Base-by-base conservation (phyloP, 2,329 filamentous ascomycete genomes). In the Arthrinium phaeospermum region DNA sequence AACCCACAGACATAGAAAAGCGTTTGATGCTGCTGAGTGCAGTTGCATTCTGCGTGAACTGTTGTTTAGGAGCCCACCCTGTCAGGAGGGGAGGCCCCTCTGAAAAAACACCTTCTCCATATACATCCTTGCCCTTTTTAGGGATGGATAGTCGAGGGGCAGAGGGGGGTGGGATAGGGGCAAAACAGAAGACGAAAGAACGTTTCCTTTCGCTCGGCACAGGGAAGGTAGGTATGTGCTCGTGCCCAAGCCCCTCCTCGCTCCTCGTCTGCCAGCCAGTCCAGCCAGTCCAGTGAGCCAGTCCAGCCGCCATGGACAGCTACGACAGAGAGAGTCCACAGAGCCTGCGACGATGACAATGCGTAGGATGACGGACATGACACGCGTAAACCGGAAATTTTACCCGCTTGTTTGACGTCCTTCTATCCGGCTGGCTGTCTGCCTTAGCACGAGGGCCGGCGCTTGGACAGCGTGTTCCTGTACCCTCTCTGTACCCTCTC, bases 51-150 rank as follows among this genome's bases (percentile, higher is more conserved):
- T 64, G 57, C 16, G 57, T 64, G 19, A n/a, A 64, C 34, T 64
- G 57, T 64, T 64, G 57, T 64, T 41, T 41, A 64, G 57, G 57
- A 37, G 57, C 57, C 57, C 57, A 64, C 57, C 34, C 34, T 64
- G 57, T 5, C 34, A 64, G 57, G 57, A 64, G 57, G 30, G 34
- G 34, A 41, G 30, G 53, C 16, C 30, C 57, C 57, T 41, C 57
- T 22, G 57, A 64, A 41, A 41, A 64, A 41, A n/a, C 57, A 41
- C 34, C 30, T 41, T 64, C 57, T 64, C 57, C 57, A 64, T 64
- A 64, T 64, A 41, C 57, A 64, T 64, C 57, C 57, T 22, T 64
- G 57, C 22, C 37, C 22, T 64, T n/a, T 34, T 24, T 57, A 41
- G 22, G 34, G 19, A 41, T 49, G 46, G 34, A 64, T 41, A 13